Percentiles rank a stretch among this genome's conserved stretches.
Conservation (phyloP, 805 yeast genomes). For the Saccharomyces jurei region DNA sequence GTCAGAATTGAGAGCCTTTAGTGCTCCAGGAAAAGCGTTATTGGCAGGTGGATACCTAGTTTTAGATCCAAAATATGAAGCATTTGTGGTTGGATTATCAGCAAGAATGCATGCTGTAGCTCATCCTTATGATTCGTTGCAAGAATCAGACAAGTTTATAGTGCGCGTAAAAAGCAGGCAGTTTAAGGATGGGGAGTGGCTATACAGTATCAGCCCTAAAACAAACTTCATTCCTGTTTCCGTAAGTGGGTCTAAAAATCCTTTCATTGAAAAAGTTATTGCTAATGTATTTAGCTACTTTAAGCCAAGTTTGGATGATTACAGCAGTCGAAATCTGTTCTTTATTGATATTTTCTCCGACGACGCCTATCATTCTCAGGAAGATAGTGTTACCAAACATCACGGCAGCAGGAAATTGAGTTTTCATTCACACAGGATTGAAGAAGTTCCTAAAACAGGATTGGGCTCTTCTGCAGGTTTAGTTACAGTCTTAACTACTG, state of each 20-base stretch:
- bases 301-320: constrained; percentile 18
- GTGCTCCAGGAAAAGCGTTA: constrained; percentile 94
- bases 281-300: constrained; percentile 48
- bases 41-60: constrained; percentile 94
- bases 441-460: constrained; percentile 84
- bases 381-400: constrained; percentile 31
- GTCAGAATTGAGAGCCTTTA: constrained; percentile 42
- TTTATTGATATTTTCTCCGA: constrained; percentile 69
- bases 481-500: constrained; percentile 70
- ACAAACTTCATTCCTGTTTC: constrained; percentile 22
- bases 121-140: constrained; percentile 4
- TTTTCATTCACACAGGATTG: constrained; percentile 52
- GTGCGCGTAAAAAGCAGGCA: constrained; percentile 66
- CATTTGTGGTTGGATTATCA: constrained; percentile 81
- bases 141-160: constrained; percentile 10
- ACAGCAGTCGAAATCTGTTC: neutral
- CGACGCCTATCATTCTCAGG: constrained; percentile 80
- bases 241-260: constrained; percentile 41
- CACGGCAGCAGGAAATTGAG: constrained; percentile 41
- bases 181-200: constrained; percentile 65
- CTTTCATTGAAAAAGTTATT: constrained; percentile 65
- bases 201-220: constrained; percentile 32
- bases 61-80: constrained; percentile 61
- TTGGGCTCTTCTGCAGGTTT: constrained; percentile 94
- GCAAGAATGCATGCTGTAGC: constrained; percentile 77